A percentile compares a stretch with the other conserved stretches of the same genome.
Conservation (phyloP, 768 basidiomycete genomes). For the Boletus speciosus region DNA sequence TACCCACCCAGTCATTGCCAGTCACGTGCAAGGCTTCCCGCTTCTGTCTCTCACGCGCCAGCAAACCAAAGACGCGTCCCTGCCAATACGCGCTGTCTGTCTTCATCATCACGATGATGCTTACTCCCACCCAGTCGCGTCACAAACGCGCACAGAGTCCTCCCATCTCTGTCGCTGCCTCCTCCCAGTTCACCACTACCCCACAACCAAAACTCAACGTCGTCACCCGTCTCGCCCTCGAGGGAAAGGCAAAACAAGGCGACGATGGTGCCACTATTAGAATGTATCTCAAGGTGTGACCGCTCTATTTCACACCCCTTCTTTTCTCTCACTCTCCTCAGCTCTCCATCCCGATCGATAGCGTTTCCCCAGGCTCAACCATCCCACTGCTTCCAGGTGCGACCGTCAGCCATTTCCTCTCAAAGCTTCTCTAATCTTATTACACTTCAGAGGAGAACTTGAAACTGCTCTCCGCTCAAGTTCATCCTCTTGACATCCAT, state of each 20-base stretch:
- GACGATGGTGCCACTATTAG: constrained; percentile 64
- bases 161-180: constrained; percentile 30
- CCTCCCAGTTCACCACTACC: constrained; percentile 44
- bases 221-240: constrained; percentile 70
- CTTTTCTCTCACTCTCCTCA: constrained; percentile 24
- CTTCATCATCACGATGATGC: constrained; percentile 3
- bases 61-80: constrained; percentile 20
- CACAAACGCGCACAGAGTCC: constrained; percentile 31
- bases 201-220: constrained; percentile 56
- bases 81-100: constrained; percentile 6
- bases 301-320: background rate
- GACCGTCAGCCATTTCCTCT: constrained; percentile 4
- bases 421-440: background rate
- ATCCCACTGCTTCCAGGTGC: constrained; percentile 72
- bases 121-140: constrained; percentile 23
- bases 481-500: constrained; percentile 70
- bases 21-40: constrained; percentile 12
- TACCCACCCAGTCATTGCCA: constrained; percentile 24
- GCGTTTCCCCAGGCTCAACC: constrained; percentile 59
- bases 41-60: constrained; percentile 8
- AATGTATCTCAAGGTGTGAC: constrained; percentile 71
- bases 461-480: constrained; percentile 67
- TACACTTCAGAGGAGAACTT: constrained; percentile 65
- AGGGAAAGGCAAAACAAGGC: constrained; percentile 66
- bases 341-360: constrained; percentile 69